phyloP scores from a whole-genome alignment of 352 stramenopile species.

The Globisporangium orthogonon region DNA sequence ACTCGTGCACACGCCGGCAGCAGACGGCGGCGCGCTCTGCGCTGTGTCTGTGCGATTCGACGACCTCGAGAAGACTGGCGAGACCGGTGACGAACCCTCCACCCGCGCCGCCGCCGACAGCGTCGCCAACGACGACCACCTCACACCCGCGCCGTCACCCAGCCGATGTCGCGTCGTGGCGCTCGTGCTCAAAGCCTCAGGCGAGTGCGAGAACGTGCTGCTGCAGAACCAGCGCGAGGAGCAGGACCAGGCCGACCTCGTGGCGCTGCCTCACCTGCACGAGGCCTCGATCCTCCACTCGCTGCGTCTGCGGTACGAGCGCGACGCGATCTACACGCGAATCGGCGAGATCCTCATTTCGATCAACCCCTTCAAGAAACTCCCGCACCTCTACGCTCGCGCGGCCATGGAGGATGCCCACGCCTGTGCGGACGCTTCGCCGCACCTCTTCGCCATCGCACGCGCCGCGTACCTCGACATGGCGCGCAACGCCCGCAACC shows the following conservation, averaged over 20 bases:
- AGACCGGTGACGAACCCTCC: background rate
- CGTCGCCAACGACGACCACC: background rate
- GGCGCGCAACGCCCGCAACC: conserved; percentile 53
- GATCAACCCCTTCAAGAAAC: conserved; percentile 80
- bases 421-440: conserved; percentile 25
- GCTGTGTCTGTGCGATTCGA: conserved; percentile 1
- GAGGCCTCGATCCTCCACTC: conserved; percentile 81
- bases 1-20: conserved; percentile 2
- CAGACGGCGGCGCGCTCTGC: background rate
- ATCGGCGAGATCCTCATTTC: conserved; percentile 85
- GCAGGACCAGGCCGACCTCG: conserved; percentile 68
- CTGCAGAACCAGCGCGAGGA: conserved; percentile 58
- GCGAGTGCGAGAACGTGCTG: conserved; percentile 64
- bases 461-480: conserved; percentile 68
- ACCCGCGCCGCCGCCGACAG: background rate
- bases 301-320: conserved; percentile 67
- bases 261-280: conserved; percentile 78
- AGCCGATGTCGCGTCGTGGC: conserved; percentile 23
- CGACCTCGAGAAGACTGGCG: background rate
- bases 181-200: conserved; percentile 25
- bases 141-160: conserved; percentile 7
- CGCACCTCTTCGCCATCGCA: conserved; percentile 78
- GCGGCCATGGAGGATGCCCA: conserved; percentile 38
- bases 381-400: conserved; percentile 62
- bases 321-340: conserved; percentile 83